Evolutionary conservation across 495 filamentous ascomycete genomes (phyloP), one percentile per base, ranked within the genome.

Genomic region (Penicillium taxi): DNA sequence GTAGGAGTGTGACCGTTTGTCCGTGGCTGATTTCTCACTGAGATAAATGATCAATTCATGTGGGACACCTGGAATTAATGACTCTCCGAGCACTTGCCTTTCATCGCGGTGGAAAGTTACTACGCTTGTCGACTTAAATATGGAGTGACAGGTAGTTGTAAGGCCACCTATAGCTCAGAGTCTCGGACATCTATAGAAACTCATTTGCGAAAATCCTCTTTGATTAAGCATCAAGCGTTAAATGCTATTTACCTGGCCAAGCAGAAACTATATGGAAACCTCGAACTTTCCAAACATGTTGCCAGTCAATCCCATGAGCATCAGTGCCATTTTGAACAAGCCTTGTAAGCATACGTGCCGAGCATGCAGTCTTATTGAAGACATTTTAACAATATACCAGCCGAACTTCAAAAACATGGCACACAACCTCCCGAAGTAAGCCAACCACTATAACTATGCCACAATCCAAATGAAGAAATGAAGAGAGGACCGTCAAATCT

Each of bases 321-420:
- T 27, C 26, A 27, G 26, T 12, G 26, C 26, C 26, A 27, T 27
- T 27, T 27, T 27, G 26, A 27, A 27, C 15, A 27, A 27, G 9
- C 26, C 26, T 27, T 27, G 26, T 27, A 27, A 27, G 26, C 3
- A 6, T 12, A 27, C 9, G 26, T 12, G 26, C 26, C 26, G 9
- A 7, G 3, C 9, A 12, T 27, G 26, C 26, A 27, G 26, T 27
- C 26, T 27, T 27, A 27, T 27, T 27, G 2, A 27, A 2, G 26
- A 14, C 9, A 27, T 27, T 27, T 27, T 27, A 27, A 27, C 24
- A 27, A 11, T 12, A 27, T 27, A 27, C 26, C 1, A 27, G 26
- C 26, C 5, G 26, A 27, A 27, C 26, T 27, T 2, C 26, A 6
- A 14, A 27, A 27, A 27, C n/a, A 27, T 27, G 26, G 26, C 26